Conservation (phyloP, 2,329 filamentous ascomycete species). For the Scedosporium boydii region DNA sequence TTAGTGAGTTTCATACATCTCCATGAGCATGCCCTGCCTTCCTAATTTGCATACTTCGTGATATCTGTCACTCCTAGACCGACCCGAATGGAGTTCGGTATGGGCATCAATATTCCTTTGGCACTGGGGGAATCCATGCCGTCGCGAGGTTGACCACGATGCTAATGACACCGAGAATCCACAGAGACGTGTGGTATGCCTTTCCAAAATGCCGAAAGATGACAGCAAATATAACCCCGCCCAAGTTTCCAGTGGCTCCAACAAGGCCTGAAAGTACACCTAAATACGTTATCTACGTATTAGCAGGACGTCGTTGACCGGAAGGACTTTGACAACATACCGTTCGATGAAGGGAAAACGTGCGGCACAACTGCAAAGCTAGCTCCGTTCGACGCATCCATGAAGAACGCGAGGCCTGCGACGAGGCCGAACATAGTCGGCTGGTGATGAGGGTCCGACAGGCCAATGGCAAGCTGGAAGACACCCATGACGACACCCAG, state of each 20-base stretch:
- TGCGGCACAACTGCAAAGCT: constrained; percentile 84
- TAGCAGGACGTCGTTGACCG: constrained; percentile 37
- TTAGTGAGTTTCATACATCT: too few relatives aligned
- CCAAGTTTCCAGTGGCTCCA: constrained; percentile 74
- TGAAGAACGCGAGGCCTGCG: constrained; percentile 68
- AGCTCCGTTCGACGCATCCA: constrained; percentile 77
- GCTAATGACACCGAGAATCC: constrained; percentile 72
- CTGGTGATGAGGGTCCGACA: constrained; percentile 50
- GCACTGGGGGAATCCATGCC: constrained; percentile 43
- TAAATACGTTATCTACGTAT: neutral
- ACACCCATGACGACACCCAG: constrained; percentile 54
- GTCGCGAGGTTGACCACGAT: constrained; percentile 61
- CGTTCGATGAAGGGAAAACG: constrained; percentile 75
- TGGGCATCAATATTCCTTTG: constrained; percentile 19
- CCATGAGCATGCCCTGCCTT: too few relatives aligned
- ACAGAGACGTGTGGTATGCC: constrained; percentile 61
- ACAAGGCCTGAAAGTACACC: constrained; percentile 62
- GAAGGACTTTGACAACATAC: constrained; percentile 18
- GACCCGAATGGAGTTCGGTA: too few relatives aligned
- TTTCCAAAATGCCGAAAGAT: constrained; percentile 67
- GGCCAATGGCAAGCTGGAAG: constrained; percentile 51
- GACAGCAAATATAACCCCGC: constrained; percentile 74
- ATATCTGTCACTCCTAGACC: too few relatives aligned
- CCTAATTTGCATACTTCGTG: too few relatives aligned
- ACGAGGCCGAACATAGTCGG: constrained; percentile 67